Conservation (phyloP, 352 stramenopile species). For the Globisporangium echinulatum region DNA sequence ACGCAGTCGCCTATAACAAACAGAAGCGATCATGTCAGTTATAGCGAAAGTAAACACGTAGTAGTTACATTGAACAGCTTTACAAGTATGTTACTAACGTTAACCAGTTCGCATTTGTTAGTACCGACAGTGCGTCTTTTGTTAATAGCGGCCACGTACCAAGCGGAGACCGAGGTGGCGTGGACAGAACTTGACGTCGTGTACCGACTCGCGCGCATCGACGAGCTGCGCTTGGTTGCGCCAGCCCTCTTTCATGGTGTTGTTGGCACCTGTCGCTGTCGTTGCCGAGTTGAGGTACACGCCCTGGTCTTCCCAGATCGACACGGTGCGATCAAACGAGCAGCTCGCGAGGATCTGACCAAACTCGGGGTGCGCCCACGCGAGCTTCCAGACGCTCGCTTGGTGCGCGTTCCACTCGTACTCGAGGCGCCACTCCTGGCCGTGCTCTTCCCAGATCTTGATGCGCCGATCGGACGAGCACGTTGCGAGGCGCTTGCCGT, state of each 20-base stretch:
- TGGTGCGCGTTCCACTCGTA: conserved; percentile 89
- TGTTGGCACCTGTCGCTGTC: not conserved
- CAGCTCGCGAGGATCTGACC: conserved; percentile 93
- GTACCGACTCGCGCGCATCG: conserved; percentile 90
- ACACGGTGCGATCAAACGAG: conserved; percentile 90
- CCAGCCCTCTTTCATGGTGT: conserved; percentile 55
- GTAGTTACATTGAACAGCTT: too few species aligned
- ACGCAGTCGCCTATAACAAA: conserved; percentile 79
- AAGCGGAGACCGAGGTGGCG: conserved; percentile 90
- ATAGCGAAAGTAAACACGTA: too few species aligned
- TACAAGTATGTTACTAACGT: too few species aligned
- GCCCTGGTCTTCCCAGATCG: conserved; percentile 93
- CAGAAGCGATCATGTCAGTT: not conserved
- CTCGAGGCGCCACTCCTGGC: conserved; percentile 78
- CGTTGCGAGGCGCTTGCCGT: conserved; percentile 86
- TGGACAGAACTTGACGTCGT: conserved; percentile 94
- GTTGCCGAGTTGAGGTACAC: conserved; percentile 35
- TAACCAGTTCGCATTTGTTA: not conserved
- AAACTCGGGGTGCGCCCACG: conserved; percentile 95
- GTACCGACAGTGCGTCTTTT: too few species aligned
- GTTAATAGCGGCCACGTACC: conserved; percentile 19
- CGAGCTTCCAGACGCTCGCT: conserved; percentile 90
- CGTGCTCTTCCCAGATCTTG: conserved; percentile 86
- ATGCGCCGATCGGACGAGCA: conserved; percentile 91
- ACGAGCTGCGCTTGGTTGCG: conserved; percentile 85